Conservation (phyloP, 352 stramenopile species). For the Phytophthora europaea region DNA sequence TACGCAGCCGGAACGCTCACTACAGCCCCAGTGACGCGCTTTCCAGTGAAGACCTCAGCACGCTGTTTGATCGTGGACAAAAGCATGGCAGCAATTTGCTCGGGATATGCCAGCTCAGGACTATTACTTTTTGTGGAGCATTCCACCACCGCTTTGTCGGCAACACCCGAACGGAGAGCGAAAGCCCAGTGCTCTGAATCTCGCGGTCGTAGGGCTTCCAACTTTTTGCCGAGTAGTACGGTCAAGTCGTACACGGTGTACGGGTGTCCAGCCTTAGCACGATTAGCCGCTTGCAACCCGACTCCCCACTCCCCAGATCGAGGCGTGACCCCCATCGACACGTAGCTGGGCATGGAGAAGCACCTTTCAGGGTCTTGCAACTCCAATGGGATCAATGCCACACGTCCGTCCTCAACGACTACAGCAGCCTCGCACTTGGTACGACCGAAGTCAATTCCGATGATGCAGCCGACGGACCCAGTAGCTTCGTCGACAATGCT, state of each 20-base stretch:
- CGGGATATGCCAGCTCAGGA: conserved; percentile 38
- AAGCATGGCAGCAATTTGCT: conserved; percentile 58
- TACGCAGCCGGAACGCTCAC: conserved; percentile 48
- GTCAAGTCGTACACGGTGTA: conserved; percentile 48
- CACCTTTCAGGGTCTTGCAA: conserved; percentile 11
- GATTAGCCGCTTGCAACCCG: conserved; percentile 23
- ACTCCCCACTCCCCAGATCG: conserved; percentile 25
- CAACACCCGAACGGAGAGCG: conserved; percentile 27
- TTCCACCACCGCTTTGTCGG: conserved; percentile 49
- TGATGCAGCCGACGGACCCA: conserved; percentile 8
- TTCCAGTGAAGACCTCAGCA: conserved; percentile 34
- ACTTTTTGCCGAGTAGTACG: conserved; percentile 38
- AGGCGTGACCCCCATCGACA: conserved; percentile 15
- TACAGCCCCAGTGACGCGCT: conserved; percentile 25
- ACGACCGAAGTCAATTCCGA: conserved; percentile 44
- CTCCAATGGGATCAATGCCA: conserved; percentile 33
- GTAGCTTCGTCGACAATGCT: conserved; percentile 1
- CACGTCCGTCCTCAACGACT: conserved; percentile 20
- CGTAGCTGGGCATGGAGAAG: conserved; percentile 35
- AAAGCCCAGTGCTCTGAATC: conserved; percentile 51
- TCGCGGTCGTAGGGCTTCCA: conserved; percentile 12
- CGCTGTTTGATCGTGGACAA: conserved; percentile 49
- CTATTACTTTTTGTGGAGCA: conserved; percentile 3
- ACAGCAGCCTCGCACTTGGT: conserved; percentile 40
- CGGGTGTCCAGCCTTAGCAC: conserved; percentile 34